phyloP scores from a whole-genome alignment of 371 early-diverging fungal species.

The Nematocida ironsii region DNA sequence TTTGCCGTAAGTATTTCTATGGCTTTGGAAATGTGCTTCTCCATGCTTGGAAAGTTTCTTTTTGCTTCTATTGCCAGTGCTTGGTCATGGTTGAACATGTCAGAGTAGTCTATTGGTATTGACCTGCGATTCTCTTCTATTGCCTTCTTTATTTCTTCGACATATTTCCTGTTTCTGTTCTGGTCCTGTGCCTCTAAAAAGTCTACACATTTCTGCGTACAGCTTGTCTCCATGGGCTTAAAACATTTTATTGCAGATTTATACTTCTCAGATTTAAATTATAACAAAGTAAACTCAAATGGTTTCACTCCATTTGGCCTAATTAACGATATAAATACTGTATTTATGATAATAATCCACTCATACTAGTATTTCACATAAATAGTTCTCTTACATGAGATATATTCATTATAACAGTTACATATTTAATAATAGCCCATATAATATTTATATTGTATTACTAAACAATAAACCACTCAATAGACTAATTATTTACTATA shows the following conservation, averaged over 20 bases:
- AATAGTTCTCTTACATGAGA: no score
- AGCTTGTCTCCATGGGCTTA: slow-evolving; percentile 19
- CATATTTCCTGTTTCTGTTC: slow-evolving; percentile 29
- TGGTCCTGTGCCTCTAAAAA: slow-evolving; percentile 6
- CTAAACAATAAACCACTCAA: no score
- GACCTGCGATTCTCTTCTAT: slow-evolving; percentile 59
- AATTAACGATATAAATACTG: no score
- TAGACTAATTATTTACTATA: no score
- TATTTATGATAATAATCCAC: no score
- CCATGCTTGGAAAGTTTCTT: slow-evolving; percentile 14
- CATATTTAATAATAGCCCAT: no score
- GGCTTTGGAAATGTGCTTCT: slow-evolving; percentile 12
- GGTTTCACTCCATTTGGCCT: no score
- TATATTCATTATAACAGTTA: no score
- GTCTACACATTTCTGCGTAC: slow-evolving; percentile 18
- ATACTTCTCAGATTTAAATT: background rate
- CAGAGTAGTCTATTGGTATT: slow-evolving; percentile 24
- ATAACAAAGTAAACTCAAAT: no score
- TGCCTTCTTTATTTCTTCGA: slow-evolving; percentile 43
- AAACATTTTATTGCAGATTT: slow-evolving; percentile 23
- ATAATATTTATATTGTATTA: no score
- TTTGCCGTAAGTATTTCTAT: slow-evolving; percentile 33
- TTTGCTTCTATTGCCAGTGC: slow-evolving; percentile 31
- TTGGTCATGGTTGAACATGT: slow-evolving; percentile 30
- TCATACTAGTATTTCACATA: no score